These are phyloP conservation scores for Garcileccinum viscosum DNA, from an alignment of 1,284 basidiomycete genomes.

Conservation along the genomic window DNA sequence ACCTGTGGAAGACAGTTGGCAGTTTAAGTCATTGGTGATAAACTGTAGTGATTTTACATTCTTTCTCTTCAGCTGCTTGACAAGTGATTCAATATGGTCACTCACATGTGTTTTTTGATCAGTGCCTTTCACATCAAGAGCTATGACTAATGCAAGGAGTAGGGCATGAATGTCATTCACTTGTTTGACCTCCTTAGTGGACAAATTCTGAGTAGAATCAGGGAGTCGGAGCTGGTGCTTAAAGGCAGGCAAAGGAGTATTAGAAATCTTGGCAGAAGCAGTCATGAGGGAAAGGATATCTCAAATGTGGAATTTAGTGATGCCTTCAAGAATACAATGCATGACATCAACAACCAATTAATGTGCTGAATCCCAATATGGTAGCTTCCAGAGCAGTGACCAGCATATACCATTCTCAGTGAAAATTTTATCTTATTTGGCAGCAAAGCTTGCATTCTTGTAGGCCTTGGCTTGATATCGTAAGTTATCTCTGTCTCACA, in stretches of 20 bases:
- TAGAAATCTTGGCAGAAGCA: not conserved
- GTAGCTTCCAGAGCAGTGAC: not conserved
- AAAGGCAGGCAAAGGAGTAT: not conserved
- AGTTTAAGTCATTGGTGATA: not conserved
- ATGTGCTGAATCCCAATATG: not conserved
- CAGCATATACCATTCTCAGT: not conserved
- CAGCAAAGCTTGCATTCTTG: not conserved
- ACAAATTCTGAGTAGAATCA: not conserved
- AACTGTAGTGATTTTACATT: constrained; percentile 6
- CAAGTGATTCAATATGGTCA: not conserved
- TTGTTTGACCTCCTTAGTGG: constrained; percentile 4
- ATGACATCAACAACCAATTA: not conserved
- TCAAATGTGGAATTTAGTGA: not conserved
- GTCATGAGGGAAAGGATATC: not conserved
- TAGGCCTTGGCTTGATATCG: not conserved
- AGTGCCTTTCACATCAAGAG: not conserved
- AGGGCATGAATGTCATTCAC: constrained; percentile 7
- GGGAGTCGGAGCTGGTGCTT: not conserved
- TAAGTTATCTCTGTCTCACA: not conserved
- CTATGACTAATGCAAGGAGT: not conserved
- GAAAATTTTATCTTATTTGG: not conserved
- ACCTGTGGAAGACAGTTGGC: not conserved
- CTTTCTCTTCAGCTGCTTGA: constrained; percentile 4
- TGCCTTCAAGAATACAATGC: not conserved
- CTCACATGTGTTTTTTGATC: not conserved